Percentiles rank a stretch among this genome's conserved stretches.
Conservation (phyloP, 208 protist genomes). For the Trypanosoma conorhini region DNA sequence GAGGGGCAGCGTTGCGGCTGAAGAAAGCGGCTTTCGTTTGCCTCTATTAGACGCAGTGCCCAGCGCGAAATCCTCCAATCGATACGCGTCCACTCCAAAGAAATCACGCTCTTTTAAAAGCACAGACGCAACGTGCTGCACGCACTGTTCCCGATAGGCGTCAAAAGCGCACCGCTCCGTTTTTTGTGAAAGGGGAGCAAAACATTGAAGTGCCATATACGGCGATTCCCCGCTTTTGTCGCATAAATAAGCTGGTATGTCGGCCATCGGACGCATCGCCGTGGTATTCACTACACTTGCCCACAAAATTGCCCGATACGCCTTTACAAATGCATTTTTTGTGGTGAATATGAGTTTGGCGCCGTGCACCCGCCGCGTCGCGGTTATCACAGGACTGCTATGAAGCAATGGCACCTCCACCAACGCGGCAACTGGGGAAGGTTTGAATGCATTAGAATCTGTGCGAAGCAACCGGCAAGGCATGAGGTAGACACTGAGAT, state of each 20-base stretch:
- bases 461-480: slow-evolving; percentile 43
- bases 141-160: slow-evolving; percentile 1
- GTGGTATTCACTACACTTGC: slow-evolving; percentile 82
- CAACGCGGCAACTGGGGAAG: slow-evolving; percentile 12
- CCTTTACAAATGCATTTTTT: slow-evolving; percentile 69
- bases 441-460: slow-evolving; percentile 39
- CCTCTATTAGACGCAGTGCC: background rate
- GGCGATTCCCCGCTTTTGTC: slow-evolving; percentile 11
- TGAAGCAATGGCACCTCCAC: slow-evolving; percentile 73
- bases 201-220: slow-evolving; percentile 55
- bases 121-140: slow-evolving; percentile 8
- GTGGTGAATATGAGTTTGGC: slow-evolving; percentile 75
- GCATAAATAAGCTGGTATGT: slow-evolving; percentile 9
- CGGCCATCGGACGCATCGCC: slow-evolving; percentile 24
- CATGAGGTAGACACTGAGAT: slow-evolving; percentile 73
- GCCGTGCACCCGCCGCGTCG: slow-evolving; percentile 56
- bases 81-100: background rate
- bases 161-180: too few species aligned
- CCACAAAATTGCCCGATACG: slow-evolving; percentile 84
- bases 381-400: slow-evolving; percentile 37
- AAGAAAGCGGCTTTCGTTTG: slow-evolving; percentile 6
- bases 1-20: background rate
- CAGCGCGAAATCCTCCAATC: slow-evolving; percentile 15
- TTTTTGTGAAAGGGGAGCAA: slow-evolving; percentile 51
- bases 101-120: background rate